Base-by-base conservation (phyloP, 257 asterid species). In the Plantago ovata region DNA sequence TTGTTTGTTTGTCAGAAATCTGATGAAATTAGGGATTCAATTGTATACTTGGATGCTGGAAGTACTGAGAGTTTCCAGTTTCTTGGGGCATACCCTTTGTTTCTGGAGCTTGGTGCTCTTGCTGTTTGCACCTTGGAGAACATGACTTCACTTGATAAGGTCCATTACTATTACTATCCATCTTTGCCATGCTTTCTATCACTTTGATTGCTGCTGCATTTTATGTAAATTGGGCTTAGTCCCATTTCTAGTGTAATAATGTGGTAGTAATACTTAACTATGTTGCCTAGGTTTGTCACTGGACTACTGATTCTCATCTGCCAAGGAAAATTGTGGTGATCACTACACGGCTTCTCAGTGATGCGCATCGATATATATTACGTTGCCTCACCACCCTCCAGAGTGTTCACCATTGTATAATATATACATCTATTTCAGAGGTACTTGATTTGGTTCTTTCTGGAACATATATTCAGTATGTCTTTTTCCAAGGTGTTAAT, bases 341-440 rank as follows among this genome's bases (percentile, higher is more conserved):
- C 67, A 86, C 97, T 21, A 76, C 97, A 9, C 81, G 92, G 41
- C 82, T 89, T 69, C 80, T 93, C 48, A 84, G 92, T 78, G 99
- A 93, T 69, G 96, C 95, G 13, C 97, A 93, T 75, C 84, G 95
- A 55, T 89, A 84, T 76, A 73, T 84, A 70, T 71, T 86, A 52
- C 97, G 95, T 38, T 82, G 96, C 77, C 73, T 89, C 78, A 82
- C 86, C 70, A 72, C 80, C 9, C 84, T 89, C 60, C 81, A 69
- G 56, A 73, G 54, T 65, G 77, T 84, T 38, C 60, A 44, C 58
- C 40, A 39, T 50, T 93, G 97, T 71, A 76, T 78, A 33, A 75
- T 93, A 69, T 81, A 76, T 72, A 93, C 99, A 13, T 77, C 97
- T 64, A 65, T 93, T 56, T 93, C 99, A 22, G 99, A 89, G 99